Evolutionary conservation across 1,284 basidiomycete species (phyloP), one percentile per base, ranked within the genome.

Genomic region (Microbotryum lychnidis-dioicae): DNA sequence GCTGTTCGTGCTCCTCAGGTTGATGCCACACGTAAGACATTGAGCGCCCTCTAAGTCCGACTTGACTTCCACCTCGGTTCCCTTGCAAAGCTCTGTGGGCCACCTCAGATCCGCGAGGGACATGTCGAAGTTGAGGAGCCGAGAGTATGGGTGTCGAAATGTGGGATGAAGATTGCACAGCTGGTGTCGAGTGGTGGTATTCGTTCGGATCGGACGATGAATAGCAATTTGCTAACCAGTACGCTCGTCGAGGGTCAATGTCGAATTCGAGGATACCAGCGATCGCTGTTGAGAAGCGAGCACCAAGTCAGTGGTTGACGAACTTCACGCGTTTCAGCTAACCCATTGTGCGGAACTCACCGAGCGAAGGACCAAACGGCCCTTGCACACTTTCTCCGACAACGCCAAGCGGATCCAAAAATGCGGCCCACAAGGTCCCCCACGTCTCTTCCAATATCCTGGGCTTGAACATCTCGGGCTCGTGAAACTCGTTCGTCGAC

Each of bases 201-300:
- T 42, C 14, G 16, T 42, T 42, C 37, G 37, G 16, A 16, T 42
- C 37, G 37, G 12, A 42, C 37, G 37, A 18, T 42, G 37, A 9
- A 42, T 42, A 42, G 6, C 67, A 69, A 14, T 46, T 49, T 16
- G 50, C 29, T 10, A 65, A 60, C 67, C 67, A 69, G 3, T 61
- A 55, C 10, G 68, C 64, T 25, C 66, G 62, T 10, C 50, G 56
- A 1, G 56, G 46, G n/a, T 68, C 68, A 48, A 69, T 53, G 56
- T 69, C 68, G 53, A 70, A 70, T 47, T 69, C 64, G 50, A 70
- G 50, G 0, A 62, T 58, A 12, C 62, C 68, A 21, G 66, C 69
- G 33, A 70, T 63, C 5, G 69, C 69, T 70, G 37, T 23, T 4
- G 27, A 23, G 16, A 14, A 37, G 48, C n/a, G 18, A 27, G 21